Evolutionary conservation across 352 stramenopile species (phyloP).

Genomic region (Phytopythium sindhum): DNA sequence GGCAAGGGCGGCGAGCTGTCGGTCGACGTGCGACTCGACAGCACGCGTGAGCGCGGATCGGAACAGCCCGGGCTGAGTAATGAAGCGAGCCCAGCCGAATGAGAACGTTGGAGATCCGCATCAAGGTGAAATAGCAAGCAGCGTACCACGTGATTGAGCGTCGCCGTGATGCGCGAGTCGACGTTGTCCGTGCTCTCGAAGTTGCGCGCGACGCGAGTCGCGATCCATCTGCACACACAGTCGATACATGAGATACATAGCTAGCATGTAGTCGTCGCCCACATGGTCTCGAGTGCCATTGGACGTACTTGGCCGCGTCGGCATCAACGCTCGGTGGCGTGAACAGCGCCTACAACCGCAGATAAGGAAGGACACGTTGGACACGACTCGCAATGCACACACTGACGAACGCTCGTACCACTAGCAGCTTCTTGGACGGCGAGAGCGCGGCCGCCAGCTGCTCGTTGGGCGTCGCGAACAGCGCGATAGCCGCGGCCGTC

Average conservation of each 20-base stretch:
- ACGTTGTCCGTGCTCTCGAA: slow-evolving; percentile 34
- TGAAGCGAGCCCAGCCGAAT: neutral
- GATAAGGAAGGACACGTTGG: neutral
- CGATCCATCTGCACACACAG: slow-evolving; percentile 24
- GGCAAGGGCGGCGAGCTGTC: slow-evolving; percentile 14
- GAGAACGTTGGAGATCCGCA: neutral
- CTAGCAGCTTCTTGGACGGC: slow-evolving; percentile 29
- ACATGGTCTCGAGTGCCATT: neutral
- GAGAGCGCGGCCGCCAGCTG: slow-evolving; percentile 43
- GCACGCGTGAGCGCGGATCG: slow-evolving; percentile 29
- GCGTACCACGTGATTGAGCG: slow-evolving; percentile 31
- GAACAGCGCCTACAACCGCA: slow-evolving; percentile 29
- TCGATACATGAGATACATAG: slow-evolving; percentile 4
- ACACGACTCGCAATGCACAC: neutral
- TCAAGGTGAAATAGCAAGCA: too few species aligned
- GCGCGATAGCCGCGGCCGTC: slow-evolving; percentile 19
- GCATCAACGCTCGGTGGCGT: slow-evolving; percentile 21
- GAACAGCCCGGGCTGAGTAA: slow-evolving; percentile 28
- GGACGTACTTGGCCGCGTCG: slow-evolving; percentile 28
- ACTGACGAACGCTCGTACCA: slow-evolving; percentile 15
- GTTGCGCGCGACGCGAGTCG: slow-evolving; percentile 34
- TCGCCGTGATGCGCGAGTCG: slow-evolving; percentile 22
- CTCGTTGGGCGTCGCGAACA: slow-evolving; percentile 40
- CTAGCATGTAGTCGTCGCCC: neutral
- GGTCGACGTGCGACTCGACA: slow-evolving; percentile 36